Evolutionary conservation across 345 rosid genomes (phyloP).

Genomic region (Euclidium syriacum): DNA sequence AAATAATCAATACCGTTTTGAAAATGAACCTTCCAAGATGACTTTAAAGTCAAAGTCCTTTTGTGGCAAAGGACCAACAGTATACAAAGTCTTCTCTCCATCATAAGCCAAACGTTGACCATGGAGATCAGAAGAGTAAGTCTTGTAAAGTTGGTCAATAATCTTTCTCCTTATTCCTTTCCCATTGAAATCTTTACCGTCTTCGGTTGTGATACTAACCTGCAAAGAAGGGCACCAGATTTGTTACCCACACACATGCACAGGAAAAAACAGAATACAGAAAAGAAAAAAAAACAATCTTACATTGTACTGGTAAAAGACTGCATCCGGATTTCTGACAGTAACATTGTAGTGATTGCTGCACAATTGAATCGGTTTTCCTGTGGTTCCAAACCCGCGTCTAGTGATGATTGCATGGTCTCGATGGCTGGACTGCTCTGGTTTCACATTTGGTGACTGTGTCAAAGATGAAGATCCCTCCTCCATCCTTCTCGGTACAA

Average conservation of each 20-base stretch:
- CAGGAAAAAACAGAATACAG: slow-evolving; percentile 7
- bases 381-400: slow-evolving; percentile 46
- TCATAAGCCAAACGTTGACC: slow-evolving; percentile 69
- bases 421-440: slow-evolving; percentile 32
- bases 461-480: slow-evolving; percentile 31
- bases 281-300: slow-evolving; percentile 24
- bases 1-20: slow-evolving; percentile 39
- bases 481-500: slow-evolving; percentile 41
- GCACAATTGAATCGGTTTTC: slow-evolving; percentile 44
- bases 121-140: slow-evolving; percentile 56
- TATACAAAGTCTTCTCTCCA: slow-evolving; percentile 70
- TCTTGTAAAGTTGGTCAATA: slow-evolving; percentile 60
- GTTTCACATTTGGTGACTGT: slow-evolving; percentile 29
- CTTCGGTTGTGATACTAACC: slow-evolving; percentile 64
- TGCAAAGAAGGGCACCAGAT: slow-evolving; percentile 23
- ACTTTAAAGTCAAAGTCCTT: slow-evolving; percentile 55
- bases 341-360: slow-evolving; percentile 70
- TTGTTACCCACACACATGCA: not conserved
- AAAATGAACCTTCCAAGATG: slow-evolving; percentile 57
- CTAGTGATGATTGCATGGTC: slow-evolving; percentile 47
- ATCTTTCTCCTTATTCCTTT: slow-evolving; percentile 68
- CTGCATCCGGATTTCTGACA: slow-evolving; percentile 45
- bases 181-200: slow-evolving; percentile 44
- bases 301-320: slow-evolving; percentile 80
- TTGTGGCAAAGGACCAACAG: slow-evolving; percentile 74